Evolutionary conservation across 495 filamentous ascomycete species (phyloP), one percentile per base, ranked within the genome.

Genomic region (Aspergillus haitiensis): DNA sequence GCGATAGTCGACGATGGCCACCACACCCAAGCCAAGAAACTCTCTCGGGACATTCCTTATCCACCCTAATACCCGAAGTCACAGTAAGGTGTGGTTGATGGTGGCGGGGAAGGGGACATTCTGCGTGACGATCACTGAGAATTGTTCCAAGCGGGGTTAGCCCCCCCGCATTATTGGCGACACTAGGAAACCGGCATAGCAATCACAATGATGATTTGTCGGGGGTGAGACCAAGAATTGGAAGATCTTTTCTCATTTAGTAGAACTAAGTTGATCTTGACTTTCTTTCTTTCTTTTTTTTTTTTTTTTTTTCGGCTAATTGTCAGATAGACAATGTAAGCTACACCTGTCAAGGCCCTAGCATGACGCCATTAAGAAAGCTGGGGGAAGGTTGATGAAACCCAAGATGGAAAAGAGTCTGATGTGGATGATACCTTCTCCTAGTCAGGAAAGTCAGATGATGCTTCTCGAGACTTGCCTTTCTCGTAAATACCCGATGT

Each of bases 41-140:
- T 36, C 40, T 8, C 46, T 49, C 55, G 35, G 55, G 55, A 34
- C 46, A 51, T 58, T 50, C 46, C 9, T 40, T 32, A 7, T 50
- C 15, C 31, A 9, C 13, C 44, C 46, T 35, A 51, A 31, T 31
- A 58, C n/a, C 46, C 27, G 46, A 50, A 35, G 33, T 11, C 9
- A 5, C 27, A 16, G 48, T 15, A 33, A 37, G 35, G 16, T 47
- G 16, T 50, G 21, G 21, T 27, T 27, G 35, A 36, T 4, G 9
- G 55, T 27, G 55, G 46, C 10, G 18, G 46, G 18, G 44, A 9
- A 49, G 44, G 13, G 12, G 31, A 51, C 42, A 56, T 56, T 56
- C 44, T 7, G n/a, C 36, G 33, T 1, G 13, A 39, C 35, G 31
- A 34, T 50, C n/a, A 18, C 44, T 18, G 27, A 6, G 33, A 4